Base-by-base conservation (phyloP, 1,284 basidiomycete genomes). In the Mycena sp. region DNA sequence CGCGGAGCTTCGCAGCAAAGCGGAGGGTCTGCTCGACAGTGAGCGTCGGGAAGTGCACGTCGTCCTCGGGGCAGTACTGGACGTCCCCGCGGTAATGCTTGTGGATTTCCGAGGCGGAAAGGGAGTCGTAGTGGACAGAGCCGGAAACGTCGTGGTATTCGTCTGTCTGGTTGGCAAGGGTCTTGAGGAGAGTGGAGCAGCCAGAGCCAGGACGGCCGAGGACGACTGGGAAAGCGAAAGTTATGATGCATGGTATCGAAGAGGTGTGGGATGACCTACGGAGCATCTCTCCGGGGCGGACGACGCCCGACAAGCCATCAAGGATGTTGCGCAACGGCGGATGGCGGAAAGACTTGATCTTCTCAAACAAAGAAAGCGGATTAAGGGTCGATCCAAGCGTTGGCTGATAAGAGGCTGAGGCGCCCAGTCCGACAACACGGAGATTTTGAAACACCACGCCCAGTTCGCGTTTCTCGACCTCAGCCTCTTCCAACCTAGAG, bases 1-100 rank as follows among this genome's bases (percentile, higher is more conserved):
- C 81, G 12, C 87, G 83, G 17, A 82, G 85, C 58, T 80, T 81
- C 0, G 86, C 79, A 3, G 89, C 82, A 69, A 91, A 86, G n/a
- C 77, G 72, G 23, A 89, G 74, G 2, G 88, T 90, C 72, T 87
- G 83, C 64, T 82, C 82, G 26, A 92, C 90, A 3, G 88, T 90
- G 43, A 92, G 82, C 9, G 86, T 87, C 0, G 90, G 85, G 72
- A 90, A 89, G 70, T 92, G 90, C 21, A 88, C 77, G 72, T 92
- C 90, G 74, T 87, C 86, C 70, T 88, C 86, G 0, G 86, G 85
- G 63, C 80, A 86, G 72, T 88, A 89, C 54, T 83, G 80, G 6
- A 87, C 82, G 68, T 89, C 87, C 40, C 88, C 87, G 14, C 87
- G 83, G 71, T 82, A 87, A 64, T 83, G 82, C 38, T 81, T 77